Evolutionary conservation across 257 asterid genomes (phyloP), one percentile per base, ranked within the genome.

Genomic region (Jacaranda copaia): DNA sequence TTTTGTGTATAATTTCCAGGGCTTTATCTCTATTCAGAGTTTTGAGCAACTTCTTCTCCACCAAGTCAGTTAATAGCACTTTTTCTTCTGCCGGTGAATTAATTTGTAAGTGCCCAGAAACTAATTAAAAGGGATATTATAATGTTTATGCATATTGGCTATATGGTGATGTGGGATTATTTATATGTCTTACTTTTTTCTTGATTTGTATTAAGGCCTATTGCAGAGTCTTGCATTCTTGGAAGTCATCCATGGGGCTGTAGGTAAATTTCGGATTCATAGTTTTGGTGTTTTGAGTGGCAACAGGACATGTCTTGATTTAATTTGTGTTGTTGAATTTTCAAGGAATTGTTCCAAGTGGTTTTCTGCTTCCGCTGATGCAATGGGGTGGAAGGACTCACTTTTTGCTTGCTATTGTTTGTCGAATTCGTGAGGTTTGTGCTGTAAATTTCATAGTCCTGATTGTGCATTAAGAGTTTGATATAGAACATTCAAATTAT

Each of bases 361-460:
- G 98, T 38, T 74, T 82, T 60, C 38, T 91, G 77, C 84, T 93
- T 77, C 98, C 99, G 71, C 84, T 95, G 86, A 82, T 93, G 97
- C 99, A 95, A 82, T 93, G 99, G 99, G 97, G 94, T 81, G 99
- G 99, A 81, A 88, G 95, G 87, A 88, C 86, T 77, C 98, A 95
- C 85, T 93, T 91, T 79, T 80, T 95, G 85, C 84, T 91, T 49
- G 99, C 98, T 71, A 56, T 93, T 85, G 92, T 91, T 74, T 81
- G 81, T 39, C 76, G 76, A 42, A 84, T 95, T 75, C 66, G 42
- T 1, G 96, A 89, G 99, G 99, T 94, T 69, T 38, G 70, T 36
- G 20, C 63, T 25, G 15, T 59, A 36, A 18, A 5, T 65, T 68
- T 45, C 20, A 15, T 56, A n/a, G 2, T 35, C 13, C 25, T 58